Evolutionary conservation across 176 grass and related monocot genomes (phyloP), one percentile per base, ranked within the genome.

Genomic region (Eragrostis nindensis): DNA sequence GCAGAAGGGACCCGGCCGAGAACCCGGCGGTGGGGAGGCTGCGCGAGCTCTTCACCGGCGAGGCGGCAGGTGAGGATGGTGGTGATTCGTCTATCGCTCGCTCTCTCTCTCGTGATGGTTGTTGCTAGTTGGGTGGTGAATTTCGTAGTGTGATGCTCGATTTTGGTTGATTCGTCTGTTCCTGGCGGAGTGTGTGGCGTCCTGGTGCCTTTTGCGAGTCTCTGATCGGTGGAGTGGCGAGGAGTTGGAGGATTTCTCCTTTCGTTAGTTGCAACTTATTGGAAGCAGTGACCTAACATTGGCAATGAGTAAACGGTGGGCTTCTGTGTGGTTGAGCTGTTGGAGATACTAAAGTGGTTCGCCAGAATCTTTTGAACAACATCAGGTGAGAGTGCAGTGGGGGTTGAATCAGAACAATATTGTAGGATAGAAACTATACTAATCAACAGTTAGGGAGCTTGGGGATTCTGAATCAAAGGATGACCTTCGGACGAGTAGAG

Each of bases 41-140:
- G 47, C 89, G 89, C 56, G 85, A 91, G 81, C 71, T 91, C 71
- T 67, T 91, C 65, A 21, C 40, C 55, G 63, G 62, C 56, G 62
- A 80, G 64, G 76, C 27, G 75, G 66, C 70, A 66, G 81, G 76
- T 89, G 77, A 85, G 56, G 15, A n/a, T 29, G 57, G 3, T 29
- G 64, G 12, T 43, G 36, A 30, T 9, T 40, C 27, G 18, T 60
- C 2, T 36, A 6, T 25, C 15, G 55, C 12, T 38, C 80, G 30
- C 15, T 54, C 9, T 25, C 14, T n/a, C n/a, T 71, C 0, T 30
- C 13, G 61, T 30, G 32, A 21, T 68, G 13, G 75, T 64, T 76
- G 82, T 63, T 85, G 48, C n/a, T 5, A 76, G 54, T 80, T 49
- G 62, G 64, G 74, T 52, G 68, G 30, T 57, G 67, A 2, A 8